These are phyloP conservation scores for Eimeria tenella DNA, from an alignment of 169 alveolate genomes.

Conservation along the genomic window DNA sequence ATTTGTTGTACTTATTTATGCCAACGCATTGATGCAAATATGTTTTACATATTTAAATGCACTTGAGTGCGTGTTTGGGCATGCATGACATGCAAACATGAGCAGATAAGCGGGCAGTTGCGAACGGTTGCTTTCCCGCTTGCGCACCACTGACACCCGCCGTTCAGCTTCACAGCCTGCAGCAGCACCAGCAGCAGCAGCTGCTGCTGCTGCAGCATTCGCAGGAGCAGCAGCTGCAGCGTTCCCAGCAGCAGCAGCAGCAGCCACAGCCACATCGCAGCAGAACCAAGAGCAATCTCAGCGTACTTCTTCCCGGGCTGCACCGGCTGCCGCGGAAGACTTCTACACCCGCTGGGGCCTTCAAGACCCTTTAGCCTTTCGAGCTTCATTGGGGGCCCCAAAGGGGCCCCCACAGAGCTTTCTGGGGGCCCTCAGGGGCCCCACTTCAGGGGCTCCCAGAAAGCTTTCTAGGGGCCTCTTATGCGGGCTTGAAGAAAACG, in stretches of 20 bases:
- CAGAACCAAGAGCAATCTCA: neutral
- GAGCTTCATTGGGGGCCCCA: neutral
- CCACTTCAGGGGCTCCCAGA: neutral
- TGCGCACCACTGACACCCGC: too few relatives aligned
- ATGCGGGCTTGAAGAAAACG: slow-evolving; percentile 37
- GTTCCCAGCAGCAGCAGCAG: neutral
- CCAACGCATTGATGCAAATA: too few relatives aligned
- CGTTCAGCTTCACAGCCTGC: neutral
- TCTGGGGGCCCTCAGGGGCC: slow-evolving; percentile 10
- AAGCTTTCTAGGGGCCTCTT: neutral
- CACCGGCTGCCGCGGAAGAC: too few relatives aligned
- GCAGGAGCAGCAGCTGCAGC: slow-evolving; percentile 1
- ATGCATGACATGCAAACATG: too few relatives aligned
- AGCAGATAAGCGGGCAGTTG: too few relatives aligned
- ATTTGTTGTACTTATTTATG: too few relatives aligned
- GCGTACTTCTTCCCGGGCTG: neutral
- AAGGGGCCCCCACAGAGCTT: neutral
- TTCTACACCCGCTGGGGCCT: too few relatives aligned
- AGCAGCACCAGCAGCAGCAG: slow-evolving; percentile 36
- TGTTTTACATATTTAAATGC: too few relatives aligned
- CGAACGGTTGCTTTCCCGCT: too few relatives aligned
- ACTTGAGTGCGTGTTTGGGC: too few relatives aligned
- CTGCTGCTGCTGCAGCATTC: too few relatives aligned
- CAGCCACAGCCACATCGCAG: neutral
- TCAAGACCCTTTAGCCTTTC: too few relatives aligned